phyloP scores from a whole-genome alignment of 768 basidiomycete genomes.

The Royoungia palumana region DNA sequence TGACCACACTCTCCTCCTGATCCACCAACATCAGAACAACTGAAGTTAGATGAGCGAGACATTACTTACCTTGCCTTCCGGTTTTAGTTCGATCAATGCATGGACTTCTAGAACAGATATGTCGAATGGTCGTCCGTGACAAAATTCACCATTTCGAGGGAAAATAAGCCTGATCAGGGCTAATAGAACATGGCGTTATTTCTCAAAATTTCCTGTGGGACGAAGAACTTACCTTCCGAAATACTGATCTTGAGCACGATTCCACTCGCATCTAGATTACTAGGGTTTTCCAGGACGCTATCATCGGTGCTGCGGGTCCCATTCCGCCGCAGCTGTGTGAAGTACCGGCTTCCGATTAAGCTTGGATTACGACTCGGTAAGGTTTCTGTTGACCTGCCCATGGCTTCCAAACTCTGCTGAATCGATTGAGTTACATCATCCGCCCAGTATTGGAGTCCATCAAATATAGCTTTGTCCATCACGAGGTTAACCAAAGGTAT shows the following conservation, averaged over 20 bases:
- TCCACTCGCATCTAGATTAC: slow-evolving; percentile 32
- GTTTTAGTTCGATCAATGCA: slow-evolving; percentile 60
- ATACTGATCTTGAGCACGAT: slow-evolving; percentile 49
- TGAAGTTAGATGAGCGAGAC: neutral
- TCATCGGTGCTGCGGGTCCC: slow-evolving; percentile 43
- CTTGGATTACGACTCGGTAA: slow-evolving; percentile 53
- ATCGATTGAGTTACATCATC: slow-evolving; percentile 81
- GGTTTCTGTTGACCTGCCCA: slow-evolving; percentile 27
- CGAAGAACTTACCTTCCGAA: slow-evolving; percentile 37
- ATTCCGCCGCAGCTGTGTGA: slow-evolving; percentile 40
- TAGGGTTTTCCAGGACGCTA: slow-evolving; percentile 31
- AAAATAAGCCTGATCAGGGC: slow-evolving; percentile 46
- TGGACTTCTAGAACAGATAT: slow-evolving; percentile 61
- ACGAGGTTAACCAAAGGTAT: slow-evolving; percentile 64
- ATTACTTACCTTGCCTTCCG: slow-evolving; percentile 61
- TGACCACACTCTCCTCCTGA: slow-evolving; percentile 70
- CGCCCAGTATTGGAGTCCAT: slow-evolving; percentile 81
- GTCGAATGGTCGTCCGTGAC: slow-evolving; percentile 47
- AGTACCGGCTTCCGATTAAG: slow-evolving; percentile 79
- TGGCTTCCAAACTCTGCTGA: slow-evolving; percentile 38
- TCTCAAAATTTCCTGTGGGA: neutral
- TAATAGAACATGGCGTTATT: slow-evolving; percentile 10
- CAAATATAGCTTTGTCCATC: slow-evolving; percentile 62
- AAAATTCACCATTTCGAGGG: slow-evolving; percentile 39
- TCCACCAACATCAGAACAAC: slow-evolving; percentile 5